These are phyloP conservation scores for Mycena pura DNA, from an alignment of 768 basidiomycete species.

Conservation along the genomic window DNA sequence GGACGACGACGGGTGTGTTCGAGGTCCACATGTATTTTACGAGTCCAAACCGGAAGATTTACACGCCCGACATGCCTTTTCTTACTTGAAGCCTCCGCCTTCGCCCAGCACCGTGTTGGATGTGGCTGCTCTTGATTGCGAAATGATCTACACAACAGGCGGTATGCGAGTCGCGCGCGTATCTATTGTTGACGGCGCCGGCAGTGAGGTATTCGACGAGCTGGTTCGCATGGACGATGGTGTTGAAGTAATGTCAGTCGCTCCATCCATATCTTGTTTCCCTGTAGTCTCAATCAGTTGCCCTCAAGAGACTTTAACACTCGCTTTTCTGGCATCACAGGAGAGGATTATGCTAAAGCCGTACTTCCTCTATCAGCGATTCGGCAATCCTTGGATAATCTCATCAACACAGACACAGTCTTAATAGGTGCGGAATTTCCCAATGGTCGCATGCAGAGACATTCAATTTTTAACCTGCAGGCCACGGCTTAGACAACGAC, in stretches of 20 bases:
- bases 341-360: conserved; percentile 65
- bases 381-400: conserved; percentile 67
- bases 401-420: conserved; percentile 83
- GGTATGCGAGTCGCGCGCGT: conserved; percentile 92
- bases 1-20: conserved; percentile 71
- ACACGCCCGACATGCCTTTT: conserved; percentile 80
- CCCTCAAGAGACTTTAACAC: conserved; percentile 84
- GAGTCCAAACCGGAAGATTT: conserved; percentile 70
- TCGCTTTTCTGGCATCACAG: conserved; percentile 83
- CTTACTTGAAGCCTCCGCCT: conserved; percentile 44
- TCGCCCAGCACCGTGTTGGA: conserved; percentile 55
- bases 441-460: no score
- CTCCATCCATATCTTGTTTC: background rate
- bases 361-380: conserved; percentile 69
- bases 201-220: conserved; percentile 81
- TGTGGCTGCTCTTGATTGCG: conserved; percentile 92
- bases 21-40: conserved; percentile 91
- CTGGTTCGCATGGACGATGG: conserved; percentile 81
- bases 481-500: conserved; percentile 94
- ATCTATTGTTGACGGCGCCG: conserved; percentile 83
- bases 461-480: no score
- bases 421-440: no score
- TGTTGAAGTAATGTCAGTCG: conserved; percentile 74
- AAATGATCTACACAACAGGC: conserved; percentile 95
- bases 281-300: conserved; percentile 3